Conservation (phyloP, 257 asterid genomes). For the Haberlea rhodopensis region DNA sequence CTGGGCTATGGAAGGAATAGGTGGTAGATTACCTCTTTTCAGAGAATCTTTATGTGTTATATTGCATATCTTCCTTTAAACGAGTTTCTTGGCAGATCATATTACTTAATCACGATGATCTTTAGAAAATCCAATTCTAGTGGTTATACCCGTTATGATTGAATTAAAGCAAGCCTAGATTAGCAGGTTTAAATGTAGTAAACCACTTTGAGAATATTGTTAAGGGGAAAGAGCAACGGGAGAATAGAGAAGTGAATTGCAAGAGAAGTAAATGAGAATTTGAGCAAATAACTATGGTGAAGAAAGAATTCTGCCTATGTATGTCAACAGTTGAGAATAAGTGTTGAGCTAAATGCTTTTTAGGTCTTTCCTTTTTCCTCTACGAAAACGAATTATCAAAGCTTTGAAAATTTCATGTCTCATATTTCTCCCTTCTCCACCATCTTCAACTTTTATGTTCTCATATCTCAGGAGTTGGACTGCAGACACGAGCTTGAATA, state of each 20-base stretch:
- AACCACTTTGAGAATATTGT: slow-evolving; percentile 28
- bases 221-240: slow-evolving; percentile 32
- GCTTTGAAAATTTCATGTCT: not conserved
- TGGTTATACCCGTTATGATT: slow-evolving; percentile 36
- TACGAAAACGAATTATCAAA: not conserved
- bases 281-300: slow-evolving; percentile 50
- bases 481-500: too few species aligned
- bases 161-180: slow-evolving; percentile 36
- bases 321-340: slow-evolving; percentile 83
- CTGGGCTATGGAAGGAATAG: slow-evolving; percentile 34
- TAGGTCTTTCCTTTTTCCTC: slow-evolving; percentile 16
- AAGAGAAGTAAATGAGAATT: slow-evolving; percentile 59
- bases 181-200: slow-evolving; percentile 32
- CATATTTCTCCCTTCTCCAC: not conserved
- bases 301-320: slow-evolving; percentile 64
- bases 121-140: slow-evolving; percentile 26
- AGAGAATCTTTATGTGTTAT: slow-evolving; percentile 39
- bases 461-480: slow-evolving; percentile 22
- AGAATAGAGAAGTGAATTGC: slow-evolving; percentile 86
- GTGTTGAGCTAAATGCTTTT: slow-evolving; percentile 67
- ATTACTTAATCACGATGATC: slow-evolving; percentile 22
- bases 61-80: slow-evolving; percentile 26
- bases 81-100: slow-evolving; percentile 25
- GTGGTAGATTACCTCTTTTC: slow-evolving; percentile 39
- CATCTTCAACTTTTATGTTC: too few species aligned